A percentile compares a stretch with the other conserved stretches of the same genome.
phyloP scores from a whole-genome alignment of 805 yeast genomes.

The Cyberlindnera mrakii region DNA sequence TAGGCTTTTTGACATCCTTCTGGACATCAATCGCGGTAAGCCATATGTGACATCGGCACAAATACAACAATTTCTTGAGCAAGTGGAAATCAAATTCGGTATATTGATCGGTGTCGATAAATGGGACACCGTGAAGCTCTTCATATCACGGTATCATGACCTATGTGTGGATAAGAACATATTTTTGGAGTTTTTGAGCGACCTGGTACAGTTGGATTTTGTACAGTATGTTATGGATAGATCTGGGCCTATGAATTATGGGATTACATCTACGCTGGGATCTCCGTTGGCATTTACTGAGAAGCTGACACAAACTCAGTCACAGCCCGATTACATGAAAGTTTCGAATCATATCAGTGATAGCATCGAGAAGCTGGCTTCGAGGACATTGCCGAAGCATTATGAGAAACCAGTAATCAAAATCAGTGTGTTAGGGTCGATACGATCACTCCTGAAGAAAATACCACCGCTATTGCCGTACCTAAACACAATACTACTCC shows the following conservation, averaged over 20 bases:
- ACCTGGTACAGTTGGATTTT: conserved; percentile 14
- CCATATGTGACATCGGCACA: conserved; percentile 10
- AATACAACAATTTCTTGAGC: conserved; percentile 11
- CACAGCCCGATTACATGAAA: conserved; percentile 2
- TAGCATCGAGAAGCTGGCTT: conserved; percentile 2
- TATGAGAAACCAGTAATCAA: background rate
- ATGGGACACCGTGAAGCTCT: conserved; percentile 11
- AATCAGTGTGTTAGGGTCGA: conserved; percentile 1
- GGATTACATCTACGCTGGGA: conserved; percentile 10
- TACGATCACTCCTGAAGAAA: background rate
- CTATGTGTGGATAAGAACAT: conserved; percentile 7
- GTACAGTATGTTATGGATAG: conserved; percentile 6
- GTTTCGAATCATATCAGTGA: conserved; percentile 4
- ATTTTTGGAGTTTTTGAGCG: conserved; percentile 10
- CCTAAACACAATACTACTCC: conserved; percentile 6
- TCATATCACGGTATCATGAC: conserved; percentile 11
- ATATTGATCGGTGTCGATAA: conserved; percentile 6
- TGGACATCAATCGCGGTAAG: conserved; percentile 8
- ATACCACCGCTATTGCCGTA: background rate
- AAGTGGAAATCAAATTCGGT: conserved; percentile 10
- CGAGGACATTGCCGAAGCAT: background rate
- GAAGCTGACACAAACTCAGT: background rate
- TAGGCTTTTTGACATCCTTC: conserved; percentile 7
- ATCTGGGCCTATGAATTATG: conserved; percentile 7
- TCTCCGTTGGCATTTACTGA: conserved; percentile 9